A percentile compares a stretch with the other conserved stretches of the same genome.
Evolutionary conservation across 176 grass and related monocot species (phyloP).

Genomic region (Tuctoria greenei): DNA sequence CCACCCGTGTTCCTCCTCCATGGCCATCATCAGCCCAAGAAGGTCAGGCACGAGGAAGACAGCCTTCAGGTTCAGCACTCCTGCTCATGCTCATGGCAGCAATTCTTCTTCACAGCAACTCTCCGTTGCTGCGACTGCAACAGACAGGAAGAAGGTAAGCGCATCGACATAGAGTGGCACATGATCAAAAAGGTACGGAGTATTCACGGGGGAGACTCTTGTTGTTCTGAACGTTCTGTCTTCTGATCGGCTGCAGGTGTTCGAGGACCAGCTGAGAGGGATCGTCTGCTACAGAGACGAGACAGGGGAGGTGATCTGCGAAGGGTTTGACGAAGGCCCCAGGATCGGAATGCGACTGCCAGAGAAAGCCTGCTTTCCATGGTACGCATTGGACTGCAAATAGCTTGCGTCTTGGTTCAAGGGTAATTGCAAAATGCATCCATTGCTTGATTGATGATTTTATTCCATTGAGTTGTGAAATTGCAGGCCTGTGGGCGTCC

Average conservation of each 20-base stretch:
- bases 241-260: slow-evolving; percentile 47
- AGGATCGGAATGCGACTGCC: slow-evolving; percentile 42
- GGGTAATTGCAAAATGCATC: too few species aligned
- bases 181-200: slow-evolving; percentile 7
- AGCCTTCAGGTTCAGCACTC: slow-evolving; percentile 22
- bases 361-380: slow-evolving; percentile 56
- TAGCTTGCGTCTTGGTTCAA: not conserved
- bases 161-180: not conserved
- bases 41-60: slow-evolving; percentile 24
- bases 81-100: slow-evolving; percentile 37
- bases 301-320: slow-evolving; percentile 76
- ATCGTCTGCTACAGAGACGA: slow-evolving; percentile 82
- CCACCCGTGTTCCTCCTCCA: slow-evolving; percentile 1
- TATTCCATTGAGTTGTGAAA: not conserved
- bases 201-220: not conserved
- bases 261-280: slow-evolving; percentile 74
- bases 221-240: not conserved
- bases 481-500: slow-evolving; percentile 35
- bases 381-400: slow-evolving; percentile 24
- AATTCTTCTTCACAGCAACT: slow-evolving; percentile 8
- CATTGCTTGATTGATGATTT: not conserved
- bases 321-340: slow-evolving; percentile 86
- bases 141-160: slow-evolving; percentile 28
- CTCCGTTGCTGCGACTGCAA: slow-evolving; percentile 14
- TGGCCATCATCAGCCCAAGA: slow-evolving; percentile 12